Conservation (phyloP, 2,329 filamentous ascomycete genomes). For the Apiospora marii region DNA sequence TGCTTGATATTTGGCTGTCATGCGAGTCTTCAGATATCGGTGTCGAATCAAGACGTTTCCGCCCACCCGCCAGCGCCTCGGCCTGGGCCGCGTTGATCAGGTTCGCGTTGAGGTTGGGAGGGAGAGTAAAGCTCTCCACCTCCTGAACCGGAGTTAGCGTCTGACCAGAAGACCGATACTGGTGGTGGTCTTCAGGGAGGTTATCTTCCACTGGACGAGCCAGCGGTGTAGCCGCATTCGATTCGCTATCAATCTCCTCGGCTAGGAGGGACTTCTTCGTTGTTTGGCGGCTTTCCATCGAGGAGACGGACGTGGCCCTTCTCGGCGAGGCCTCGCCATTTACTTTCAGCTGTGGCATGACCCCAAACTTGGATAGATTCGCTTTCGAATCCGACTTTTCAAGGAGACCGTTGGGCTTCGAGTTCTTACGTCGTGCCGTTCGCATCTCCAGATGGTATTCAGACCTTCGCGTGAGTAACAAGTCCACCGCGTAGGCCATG, state of each 20-base stretch:
- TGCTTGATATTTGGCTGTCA: slow-evolving; percentile 59
- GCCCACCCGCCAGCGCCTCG: slow-evolving; percentile 43
- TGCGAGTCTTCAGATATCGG: slow-evolving; percentile 60
- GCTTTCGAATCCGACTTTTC: slow-evolving; percentile 29
- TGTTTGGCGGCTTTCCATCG: slow-evolving; percentile 42
- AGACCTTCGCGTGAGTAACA: slow-evolving; percentile 62
- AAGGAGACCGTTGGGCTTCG: slow-evolving; percentile 27
- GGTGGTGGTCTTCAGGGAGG: slow-evolving; percentile 35
- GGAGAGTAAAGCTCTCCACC: slow-evolving; percentile 58
- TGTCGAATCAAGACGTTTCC: slow-evolving; percentile 58
- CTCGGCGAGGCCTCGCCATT: slow-evolving; percentile 38
- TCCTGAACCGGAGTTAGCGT: slow-evolving; percentile 58
- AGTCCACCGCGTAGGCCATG: slow-evolving; percentile 61
- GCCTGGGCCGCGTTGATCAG: not conserved
- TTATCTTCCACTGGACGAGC: slow-evolving; percentile 58
- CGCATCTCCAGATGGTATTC: slow-evolving; percentile 64
- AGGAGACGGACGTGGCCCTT: slow-evolving; percentile 41
- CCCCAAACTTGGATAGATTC: slow-evolving; percentile 29
- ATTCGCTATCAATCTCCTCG: slow-evolving; percentile 68
- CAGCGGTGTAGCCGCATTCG: slow-evolving; percentile 67
- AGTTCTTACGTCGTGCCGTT: slow-evolving; percentile 43
- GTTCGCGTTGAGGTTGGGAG: slow-evolving; percentile 52
- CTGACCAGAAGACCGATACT: slow-evolving; percentile 41
- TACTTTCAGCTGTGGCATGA: slow-evolving; percentile 31
- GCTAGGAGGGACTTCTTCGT: slow-evolving; percentile 56